Percentiles rank a stretch among this genome's conserved stretches.
Conservation (phyloP, 441 rosid species). For the Bocquillonia castaneifolia region DNA sequence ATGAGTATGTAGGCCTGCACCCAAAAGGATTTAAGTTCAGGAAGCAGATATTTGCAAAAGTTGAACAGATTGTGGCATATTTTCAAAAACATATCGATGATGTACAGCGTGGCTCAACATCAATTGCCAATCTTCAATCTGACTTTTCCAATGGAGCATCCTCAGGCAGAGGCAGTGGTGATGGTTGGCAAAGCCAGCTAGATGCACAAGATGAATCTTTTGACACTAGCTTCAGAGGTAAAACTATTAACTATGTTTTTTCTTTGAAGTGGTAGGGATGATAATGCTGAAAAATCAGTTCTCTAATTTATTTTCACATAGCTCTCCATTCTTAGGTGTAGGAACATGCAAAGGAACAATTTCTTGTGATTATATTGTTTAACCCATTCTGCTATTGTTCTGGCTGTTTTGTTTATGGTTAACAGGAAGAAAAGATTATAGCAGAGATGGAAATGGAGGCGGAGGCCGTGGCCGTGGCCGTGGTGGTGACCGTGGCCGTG, state of each 20-base stretch:
- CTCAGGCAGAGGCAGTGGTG: slow-evolving; percentile 23
- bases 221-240: neutral
- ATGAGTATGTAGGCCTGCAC: slow-evolving; percentile 71
- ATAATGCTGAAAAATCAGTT: neutral
- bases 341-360: neutral
- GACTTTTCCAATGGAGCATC: slow-evolving; percentile 28
- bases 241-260: neutral
- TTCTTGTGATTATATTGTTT: neutral
- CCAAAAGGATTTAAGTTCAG: slow-evolving; percentile 86
- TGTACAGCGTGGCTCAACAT: slow-evolving; percentile 44
- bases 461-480: slow-evolving; percentile 31
- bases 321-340: neutral
- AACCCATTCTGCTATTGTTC: neutral
- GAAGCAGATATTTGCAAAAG: slow-evolving; percentile 70
- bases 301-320: neutral
- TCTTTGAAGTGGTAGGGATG: neutral
- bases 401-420: neutral
- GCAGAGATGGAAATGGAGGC: slow-evolving; percentile 37
- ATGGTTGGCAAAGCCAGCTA: slow-evolving; percentile 32
- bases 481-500: neutral
- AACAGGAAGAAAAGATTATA: slow-evolving; percentile 51
- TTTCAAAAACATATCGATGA: slow-evolving; percentile 84
- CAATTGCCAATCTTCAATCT: slow-evolving; percentile 56
- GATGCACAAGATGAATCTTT: neutral
- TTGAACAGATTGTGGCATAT: slow-evolving; percentile 73